Conservation (phyloP, 208 protist genomes). For the Wallacemonas sp. region DNA sequence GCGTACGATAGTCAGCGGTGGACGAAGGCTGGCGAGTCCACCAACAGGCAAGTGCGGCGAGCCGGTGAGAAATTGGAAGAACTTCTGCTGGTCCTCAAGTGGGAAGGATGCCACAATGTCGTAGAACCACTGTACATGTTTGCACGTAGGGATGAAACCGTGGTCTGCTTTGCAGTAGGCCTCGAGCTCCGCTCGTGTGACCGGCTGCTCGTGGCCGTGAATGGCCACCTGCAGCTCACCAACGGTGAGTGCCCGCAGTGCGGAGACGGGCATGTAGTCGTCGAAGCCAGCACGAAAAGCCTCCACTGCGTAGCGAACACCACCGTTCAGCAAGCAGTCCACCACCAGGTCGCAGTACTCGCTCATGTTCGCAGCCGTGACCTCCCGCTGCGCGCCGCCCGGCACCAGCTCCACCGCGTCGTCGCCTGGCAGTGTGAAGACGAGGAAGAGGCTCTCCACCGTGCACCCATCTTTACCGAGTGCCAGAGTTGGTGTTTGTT, state of each 20-base stretch:
- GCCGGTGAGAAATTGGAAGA: constrained; percentile 91
- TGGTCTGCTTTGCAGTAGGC: constrained; percentile 77
- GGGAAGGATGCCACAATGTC: constrained; percentile 79
- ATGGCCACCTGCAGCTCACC: constrained; percentile 67
- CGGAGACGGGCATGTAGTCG: constrained; percentile 67
- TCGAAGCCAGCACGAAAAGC: constrained; percentile 69
- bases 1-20: constrained; percentile 89
- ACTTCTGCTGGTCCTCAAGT: constrained; percentile 64
- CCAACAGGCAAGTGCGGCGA: constrained; percentile 80
- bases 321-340: constrained; percentile 46
- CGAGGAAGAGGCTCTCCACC: constrained; percentile 63
- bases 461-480: constrained; percentile 21
- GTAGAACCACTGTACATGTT: constrained; percentile 83
- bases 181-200: constrained; percentile 75
- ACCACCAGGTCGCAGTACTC: constrained; percentile 78
- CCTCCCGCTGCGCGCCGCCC: constrained; percentile 29
- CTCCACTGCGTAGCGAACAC: constrained; percentile 50
- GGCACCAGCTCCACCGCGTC: constrained; percentile 48
- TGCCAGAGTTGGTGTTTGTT: constrained; percentile 22
- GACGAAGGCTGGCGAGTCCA: constrained; percentile 64
- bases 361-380: constrained; percentile 55
- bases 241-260: constrained; percentile 61
- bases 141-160: constrained; percentile 79
- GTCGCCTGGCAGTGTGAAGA: constrained; percentile 80
- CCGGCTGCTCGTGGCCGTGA: constrained; percentile 36